Evolutionary conservation across 1,284 basidiomycete species (phyloP), one percentile per base, ranked within the genome.

Genomic region (Ustilago hordei): DNA sequence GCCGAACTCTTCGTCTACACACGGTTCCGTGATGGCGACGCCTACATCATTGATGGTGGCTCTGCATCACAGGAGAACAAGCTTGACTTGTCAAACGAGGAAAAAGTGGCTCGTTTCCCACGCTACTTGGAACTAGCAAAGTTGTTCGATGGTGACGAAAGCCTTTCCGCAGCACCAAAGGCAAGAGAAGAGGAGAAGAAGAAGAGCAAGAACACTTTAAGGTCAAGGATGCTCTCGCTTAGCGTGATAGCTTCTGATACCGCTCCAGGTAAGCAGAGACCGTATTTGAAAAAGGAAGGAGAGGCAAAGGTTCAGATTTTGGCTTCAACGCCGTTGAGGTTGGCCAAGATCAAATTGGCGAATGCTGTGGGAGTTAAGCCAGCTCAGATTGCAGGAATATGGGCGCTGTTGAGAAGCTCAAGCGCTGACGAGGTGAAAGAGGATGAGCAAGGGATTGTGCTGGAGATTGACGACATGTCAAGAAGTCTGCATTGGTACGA

Each of bases 1-100:
- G 91, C 92, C 56, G 95, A 98, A 86, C 86, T 94, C 47, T 93
- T 92, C 83, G 54, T 78, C 35, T 63, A 64, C 55, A 59, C 53
- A 8, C 56, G 69, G 13, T 70, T 63, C 34, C 69, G 64, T 19
- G 32, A 67, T 8, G 48, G 64, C 1, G 68, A 75, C 45, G 68
- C 64, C 8, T 64, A 55, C 47, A 64, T 75, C 48, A 64, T 75
- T 55, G 11, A 67, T 2, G 73, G 68, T 23, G 41, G 12, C 8
- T 7, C 59, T 1, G 3, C n/a, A 6, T 45, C 9, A 43, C 55
- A 53, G 8, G 13, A 52, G 17, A 47, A 39, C 13, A 61, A 19
- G 31, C 3, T 55, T 3, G 47, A 36, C 2, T 47, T 71, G 0
- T 58, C 66, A 3, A 15, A 19, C 1, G 50, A 56, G 1, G 57